phyloP scores from a whole-genome alignment of 768 basidiomycete genomes.

The Rhodotorula toruloides region DNA sequence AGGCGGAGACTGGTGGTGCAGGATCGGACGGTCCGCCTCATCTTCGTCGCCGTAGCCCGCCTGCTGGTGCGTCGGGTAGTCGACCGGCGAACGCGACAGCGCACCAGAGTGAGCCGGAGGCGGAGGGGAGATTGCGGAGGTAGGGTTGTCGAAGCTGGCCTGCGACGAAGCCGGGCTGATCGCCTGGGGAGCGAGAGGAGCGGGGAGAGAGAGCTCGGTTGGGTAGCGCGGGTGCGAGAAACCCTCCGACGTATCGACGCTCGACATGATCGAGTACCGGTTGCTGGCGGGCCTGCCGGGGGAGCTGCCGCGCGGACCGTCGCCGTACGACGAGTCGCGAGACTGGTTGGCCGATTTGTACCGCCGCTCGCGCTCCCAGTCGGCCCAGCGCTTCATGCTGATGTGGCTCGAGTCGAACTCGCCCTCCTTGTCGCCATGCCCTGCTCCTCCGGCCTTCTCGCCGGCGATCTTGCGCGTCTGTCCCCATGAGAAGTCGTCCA shows the following conservation, averaged over 20 bases:
- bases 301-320: conserved; percentile 47
- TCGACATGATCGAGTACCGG: conserved; percentile 66
- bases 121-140: neutral
- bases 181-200: conserved; percentile 38
- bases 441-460: conserved; percentile 56
- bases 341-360: conserved; percentile 52
- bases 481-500: conserved; percentile 96
- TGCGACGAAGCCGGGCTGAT: conserved; percentile 15
- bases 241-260: conserved; percentile 45
- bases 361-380: conserved; percentile 90
- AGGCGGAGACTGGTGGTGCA: conserved; percentile 19
- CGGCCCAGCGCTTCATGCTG: conserved; percentile 98
- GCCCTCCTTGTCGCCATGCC: conserved; percentile 90
- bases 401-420: conserved; percentile 95
- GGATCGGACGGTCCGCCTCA: conserved; percentile 35
- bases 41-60: conserved; percentile 26
- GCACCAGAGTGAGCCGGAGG: neutral
- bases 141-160: conserved; percentile 22
- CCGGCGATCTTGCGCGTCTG: conserved; percentile 78
- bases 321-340: conserved; percentile 67
- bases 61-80: conserved; percentile 32
- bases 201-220: conserved; percentile 44
- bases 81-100: conserved; percentile 30
- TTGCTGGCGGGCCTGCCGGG: conserved; percentile 48
- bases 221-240: conserved; percentile 24